phyloP scores from a whole-genome alignment of 2,329 filamentous ascomycete species.

The Calonectria crousiana region DNA sequence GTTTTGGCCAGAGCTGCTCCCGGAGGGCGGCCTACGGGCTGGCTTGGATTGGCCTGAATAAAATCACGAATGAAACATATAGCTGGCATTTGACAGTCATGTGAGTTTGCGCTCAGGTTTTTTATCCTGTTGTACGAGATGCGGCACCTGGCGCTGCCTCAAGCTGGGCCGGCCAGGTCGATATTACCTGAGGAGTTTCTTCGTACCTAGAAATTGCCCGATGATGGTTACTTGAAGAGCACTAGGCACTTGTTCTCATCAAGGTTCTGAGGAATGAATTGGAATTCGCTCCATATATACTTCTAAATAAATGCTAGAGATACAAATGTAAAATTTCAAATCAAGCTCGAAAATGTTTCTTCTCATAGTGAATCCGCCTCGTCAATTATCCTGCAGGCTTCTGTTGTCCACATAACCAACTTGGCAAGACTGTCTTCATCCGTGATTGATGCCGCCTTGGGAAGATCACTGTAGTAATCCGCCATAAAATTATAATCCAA shows the following conservation, averaged over 20 bases:
- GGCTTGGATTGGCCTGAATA: conserved; percentile 12
- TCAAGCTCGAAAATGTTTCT: neutral
- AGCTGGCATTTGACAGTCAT: too few species aligned
- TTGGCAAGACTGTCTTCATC: neutral
- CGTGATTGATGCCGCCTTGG: neutral
- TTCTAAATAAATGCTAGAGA: neutral
- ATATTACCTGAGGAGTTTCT: neutral
- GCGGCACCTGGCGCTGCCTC: too few species aligned
- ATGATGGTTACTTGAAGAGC: neutral
- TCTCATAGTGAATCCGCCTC: neutral
- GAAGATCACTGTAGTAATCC: neutral
- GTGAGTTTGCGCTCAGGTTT: too few species aligned
- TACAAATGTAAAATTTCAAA: neutral
- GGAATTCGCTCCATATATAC: neutral
- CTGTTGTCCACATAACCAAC: neutral
- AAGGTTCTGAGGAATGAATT: neutral
- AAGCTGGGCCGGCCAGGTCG: too few species aligned
- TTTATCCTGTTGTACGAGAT: too few species aligned
- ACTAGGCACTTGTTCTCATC: neutral
- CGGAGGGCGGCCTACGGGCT: conserved; percentile 11
- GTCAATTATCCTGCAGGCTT: neutral
- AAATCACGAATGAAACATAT: neutral
- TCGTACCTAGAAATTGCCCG: too few species aligned
- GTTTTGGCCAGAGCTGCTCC: conserved; percentile 4
- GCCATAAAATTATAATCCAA: neutral